Conservation (phyloP, 495 filamentous ascomycete genomes). For the Penicillium silybi region DNA sequence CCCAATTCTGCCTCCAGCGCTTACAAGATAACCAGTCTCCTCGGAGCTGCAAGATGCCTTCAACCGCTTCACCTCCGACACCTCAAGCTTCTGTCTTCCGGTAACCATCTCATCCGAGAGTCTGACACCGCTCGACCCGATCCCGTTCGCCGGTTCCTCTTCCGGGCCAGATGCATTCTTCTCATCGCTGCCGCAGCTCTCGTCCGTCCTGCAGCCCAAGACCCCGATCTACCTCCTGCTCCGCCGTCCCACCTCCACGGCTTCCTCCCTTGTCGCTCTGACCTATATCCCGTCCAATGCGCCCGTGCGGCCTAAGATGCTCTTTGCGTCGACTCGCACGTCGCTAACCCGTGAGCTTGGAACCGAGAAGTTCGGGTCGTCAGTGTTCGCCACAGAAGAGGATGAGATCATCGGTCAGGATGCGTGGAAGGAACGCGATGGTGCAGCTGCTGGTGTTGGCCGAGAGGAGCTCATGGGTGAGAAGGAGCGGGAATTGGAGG, state of each 20-base stretch:
- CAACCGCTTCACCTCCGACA: constrained; percentile 61
- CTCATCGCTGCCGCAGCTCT: constrained; percentile 56
- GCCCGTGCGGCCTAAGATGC: constrained; percentile 90
- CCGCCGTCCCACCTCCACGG: constrained; percentile 53
- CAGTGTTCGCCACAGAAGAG: constrained; percentile 71
- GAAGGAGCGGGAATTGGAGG: constrained; percentile 76
- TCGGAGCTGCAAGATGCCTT: constrained; percentile 82
- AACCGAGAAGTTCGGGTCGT: constrained; percentile 78
- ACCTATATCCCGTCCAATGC: constrained; percentile 90
- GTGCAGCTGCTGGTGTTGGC: constrained; percentile 39
- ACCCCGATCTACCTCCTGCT: constrained; percentile 82
- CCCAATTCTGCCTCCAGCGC: background rate
- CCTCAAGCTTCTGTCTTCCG: constrained; percentile 71
- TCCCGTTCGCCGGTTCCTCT: constrained; percentile 49
- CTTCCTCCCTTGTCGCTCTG: constrained; percentile 61
- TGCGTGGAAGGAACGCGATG: constrained; percentile 76
- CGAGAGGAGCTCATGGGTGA: constrained; percentile 74
- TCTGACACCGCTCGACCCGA: constrained; percentile 59
- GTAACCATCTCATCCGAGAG: constrained; percentile 73
- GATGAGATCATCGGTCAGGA: constrained; percentile 61
- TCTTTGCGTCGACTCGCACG: constrained; percentile 85
- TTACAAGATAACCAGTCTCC: constrained; percentile 56
- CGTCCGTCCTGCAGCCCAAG: constrained; percentile 67
- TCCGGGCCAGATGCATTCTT: constrained; percentile 53
- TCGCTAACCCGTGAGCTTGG: constrained; percentile 84